Evolutionary conservation across 2,329 filamentous ascomycete genomes (phyloP).

Genomic region (Mycosphaerella sp.): DNA sequence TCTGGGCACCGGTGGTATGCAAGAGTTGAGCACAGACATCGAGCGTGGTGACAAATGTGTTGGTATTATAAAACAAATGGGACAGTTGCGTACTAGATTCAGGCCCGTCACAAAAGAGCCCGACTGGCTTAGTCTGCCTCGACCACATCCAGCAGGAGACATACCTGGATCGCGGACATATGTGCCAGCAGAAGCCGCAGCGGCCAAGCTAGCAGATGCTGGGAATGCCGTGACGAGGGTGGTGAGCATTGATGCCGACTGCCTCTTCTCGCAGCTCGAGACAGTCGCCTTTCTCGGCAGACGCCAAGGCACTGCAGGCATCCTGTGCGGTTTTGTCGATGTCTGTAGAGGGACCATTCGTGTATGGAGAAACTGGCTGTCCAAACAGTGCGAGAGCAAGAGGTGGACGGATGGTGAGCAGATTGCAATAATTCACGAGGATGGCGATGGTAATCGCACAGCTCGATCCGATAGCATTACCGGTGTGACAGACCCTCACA

Average conservation of each 20-base stretch:
- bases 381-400: conserved; percentile 37
- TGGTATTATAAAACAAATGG: conserved; percentile 47
- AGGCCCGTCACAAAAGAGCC: conserved; percentile 55
- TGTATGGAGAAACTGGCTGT: conserved; percentile 67
- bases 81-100: conserved; percentile 62
- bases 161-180: conserved; percentile 42
- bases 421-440: conserved; percentile 25
- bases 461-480: conserved; percentile 18
- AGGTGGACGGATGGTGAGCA: conserved; percentile 26
- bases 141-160: conserved; percentile 43
- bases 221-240: conserved; percentile 48
- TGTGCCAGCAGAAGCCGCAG: conserved; percentile 17
- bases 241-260: conserved; percentile 60
- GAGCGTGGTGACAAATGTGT: conserved; percentile 30
- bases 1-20: conserved; percentile 57
- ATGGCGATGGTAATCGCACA: conserved; percentile 5
- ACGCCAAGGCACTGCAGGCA: conserved; percentile 52
- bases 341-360: conserved; percentile 63
- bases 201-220: conserved; percentile 13
- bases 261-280: conserved; percentile 69
- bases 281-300: conserved; percentile 62
- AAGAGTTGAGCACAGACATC: conserved; percentile 34
- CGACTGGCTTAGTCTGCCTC: conserved; percentile 32
- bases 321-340: conserved; percentile 59
- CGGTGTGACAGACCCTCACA: conserved; percentile 23